Evolutionary conservation across 768 basidiomycete species (phyloP).

Genomic region (Mycena kentingensis): DNA sequence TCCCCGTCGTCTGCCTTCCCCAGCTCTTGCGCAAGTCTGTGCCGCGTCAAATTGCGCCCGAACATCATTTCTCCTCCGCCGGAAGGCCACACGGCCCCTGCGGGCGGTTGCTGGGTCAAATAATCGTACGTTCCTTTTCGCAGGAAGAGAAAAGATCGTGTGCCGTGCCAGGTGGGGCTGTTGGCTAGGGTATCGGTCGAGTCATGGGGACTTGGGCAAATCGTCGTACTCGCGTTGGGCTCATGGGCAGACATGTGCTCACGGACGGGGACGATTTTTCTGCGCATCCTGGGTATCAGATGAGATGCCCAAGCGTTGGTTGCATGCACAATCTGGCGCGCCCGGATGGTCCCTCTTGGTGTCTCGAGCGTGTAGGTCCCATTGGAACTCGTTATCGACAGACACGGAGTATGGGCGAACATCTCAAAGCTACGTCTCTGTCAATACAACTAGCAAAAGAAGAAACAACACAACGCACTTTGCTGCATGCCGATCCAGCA

Average conservation of each 20-base stretch:
- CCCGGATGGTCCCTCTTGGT: slow-evolving; percentile 44
- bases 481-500: slow-evolving; percentile 39
- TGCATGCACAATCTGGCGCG: slow-evolving; percentile 59
- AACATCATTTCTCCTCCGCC: slow-evolving; percentile 44
- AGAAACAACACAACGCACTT: neutral
- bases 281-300: slow-evolving; percentile 47
- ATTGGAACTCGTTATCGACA: slow-evolving; percentile 32
- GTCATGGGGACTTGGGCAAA: neutral
- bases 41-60: slow-evolving; percentile 43
- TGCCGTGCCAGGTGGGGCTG: slow-evolving; percentile 25
- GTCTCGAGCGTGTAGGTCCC: slow-evolving; percentile 48
- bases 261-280: slow-evolving; percentile 48
- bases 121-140: slow-evolving; percentile 47
- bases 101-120: slow-evolving; percentile 47
- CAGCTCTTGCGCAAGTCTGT: slow-evolving; percentile 11
- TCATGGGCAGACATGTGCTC: slow-evolving; percentile 51
- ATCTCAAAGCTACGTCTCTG: slow-evolving; percentile 39
- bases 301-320: slow-evolving; percentile 67
- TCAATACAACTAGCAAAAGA: neutral
- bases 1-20: slow-evolving; percentile 19
- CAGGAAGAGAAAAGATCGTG: slow-evolving; percentile 46
- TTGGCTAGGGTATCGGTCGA: slow-evolving; percentile 10
- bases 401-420: slow-evolving; percentile 49
- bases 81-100: neutral
- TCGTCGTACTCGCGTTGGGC: neutral